phyloP scores from a whole-genome alignment of 1,139 yeast species.

The Groenewaldozyma auringiensis region DNA sequence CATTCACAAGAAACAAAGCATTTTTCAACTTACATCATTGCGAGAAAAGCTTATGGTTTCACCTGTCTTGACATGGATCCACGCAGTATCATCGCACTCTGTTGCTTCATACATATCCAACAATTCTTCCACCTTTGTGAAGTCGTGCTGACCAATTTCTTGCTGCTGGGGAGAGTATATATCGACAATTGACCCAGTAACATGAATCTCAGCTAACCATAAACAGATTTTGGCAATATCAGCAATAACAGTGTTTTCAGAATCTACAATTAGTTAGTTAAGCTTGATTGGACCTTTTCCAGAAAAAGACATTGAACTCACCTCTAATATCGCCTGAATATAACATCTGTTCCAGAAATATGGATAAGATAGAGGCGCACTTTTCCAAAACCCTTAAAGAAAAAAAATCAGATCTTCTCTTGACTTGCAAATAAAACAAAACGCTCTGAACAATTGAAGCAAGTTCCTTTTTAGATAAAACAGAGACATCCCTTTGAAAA shows the following conservation, averaged over 20 bases:
- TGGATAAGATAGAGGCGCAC: background rate
- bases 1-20: no score
- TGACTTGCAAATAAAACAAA: background rate
- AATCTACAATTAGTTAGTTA: background rate
- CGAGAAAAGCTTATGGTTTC: no score
- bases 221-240: background rate
- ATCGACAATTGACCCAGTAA: background rate
- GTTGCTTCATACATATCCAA: no score
- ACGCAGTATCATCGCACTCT: no score
- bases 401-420: background rate
- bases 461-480: background rate
- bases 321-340: background rate
- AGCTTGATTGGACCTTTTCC: no score
- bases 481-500: background rate
- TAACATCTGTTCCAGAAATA: background rate
- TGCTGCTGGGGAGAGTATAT: background rate
- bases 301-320: background rate
- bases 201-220: background rate
- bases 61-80: no score
- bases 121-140: no score
- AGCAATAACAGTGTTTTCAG: background rate
- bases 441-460: background rate
- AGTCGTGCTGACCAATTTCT: no score
- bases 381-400: background rate
- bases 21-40: no score